Conservation (phyloP, 2,329 filamentous ascomycete genomes). For the Neodidymelliopsis sp. region DNA sequence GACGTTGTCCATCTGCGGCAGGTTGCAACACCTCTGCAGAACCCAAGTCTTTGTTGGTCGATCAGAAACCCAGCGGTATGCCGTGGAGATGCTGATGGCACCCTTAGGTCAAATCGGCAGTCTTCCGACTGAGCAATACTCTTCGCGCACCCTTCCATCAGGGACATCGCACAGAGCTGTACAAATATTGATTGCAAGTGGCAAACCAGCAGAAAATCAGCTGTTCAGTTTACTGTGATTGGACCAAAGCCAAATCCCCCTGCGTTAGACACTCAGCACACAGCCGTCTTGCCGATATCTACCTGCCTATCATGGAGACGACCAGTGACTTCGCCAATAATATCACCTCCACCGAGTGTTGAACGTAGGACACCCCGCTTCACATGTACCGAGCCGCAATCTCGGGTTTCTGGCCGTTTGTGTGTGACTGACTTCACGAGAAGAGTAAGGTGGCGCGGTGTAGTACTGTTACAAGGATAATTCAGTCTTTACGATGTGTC, state of each 20-base stretch:
- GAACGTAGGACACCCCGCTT: slow-evolving; percentile 17
- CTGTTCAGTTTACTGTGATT: slow-evolving; percentile 2
- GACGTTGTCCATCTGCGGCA: slow-evolving; percentile 18
- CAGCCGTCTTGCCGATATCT: slow-evolving; percentile 4
- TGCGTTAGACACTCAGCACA: slow-evolving; percentile 5
- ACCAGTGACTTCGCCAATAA: slow-evolving; percentile 10
- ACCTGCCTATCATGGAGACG: slow-evolving; percentile 2
- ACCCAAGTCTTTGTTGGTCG: neutral
- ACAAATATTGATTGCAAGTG: slow-evolving; percentile 3
- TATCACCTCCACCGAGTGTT: slow-evolving; percentile 19
- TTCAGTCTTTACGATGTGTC: neutral
- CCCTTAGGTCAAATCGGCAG: slow-evolving; percentile 7
- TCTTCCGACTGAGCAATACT: slow-evolving; percentile 1
- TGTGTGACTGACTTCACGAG: slow-evolving; percentile 17
- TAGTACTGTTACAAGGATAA: slow-evolving; percentile 15
- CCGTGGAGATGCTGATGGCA: slow-evolving; percentile 4
- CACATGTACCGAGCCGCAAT: slow-evolving; percentile 15
- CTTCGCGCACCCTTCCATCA: slow-evolving; percentile 1
- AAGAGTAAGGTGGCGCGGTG: slow-evolving; percentile 14
- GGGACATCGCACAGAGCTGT: slow-evolving; percentile 9
- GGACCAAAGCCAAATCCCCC: neutral
- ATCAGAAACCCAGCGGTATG: slow-evolving; percentile 7
- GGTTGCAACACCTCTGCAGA: slow-evolving; percentile 17
- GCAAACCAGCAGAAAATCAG: neutral
- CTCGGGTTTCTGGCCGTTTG: slow-evolving; percentile 18